Conservation (phyloP, 495 filamentous ascomycete genomes). For the Pyrenopolyporus hunteri region DNA sequence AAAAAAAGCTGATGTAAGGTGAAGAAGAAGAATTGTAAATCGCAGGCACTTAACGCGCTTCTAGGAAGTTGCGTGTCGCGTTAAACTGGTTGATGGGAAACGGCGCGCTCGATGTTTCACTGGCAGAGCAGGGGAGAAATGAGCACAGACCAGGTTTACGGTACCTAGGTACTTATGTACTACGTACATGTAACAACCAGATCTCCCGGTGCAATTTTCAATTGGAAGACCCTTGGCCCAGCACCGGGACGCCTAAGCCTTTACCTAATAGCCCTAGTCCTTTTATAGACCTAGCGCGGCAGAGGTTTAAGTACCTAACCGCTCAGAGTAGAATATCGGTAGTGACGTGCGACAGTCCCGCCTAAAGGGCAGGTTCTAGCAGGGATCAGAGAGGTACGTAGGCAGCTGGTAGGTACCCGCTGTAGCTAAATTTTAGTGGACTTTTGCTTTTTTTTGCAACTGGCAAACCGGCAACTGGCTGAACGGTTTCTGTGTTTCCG, state of each 20-base stretch:
- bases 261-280: not conserved
- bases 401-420: no score
- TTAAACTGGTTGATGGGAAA: conserved; percentile 8
- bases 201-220: conserved; percentile 12
- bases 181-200: not conserved
- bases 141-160: conserved; percentile 12
- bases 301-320: conserved; percentile 21
- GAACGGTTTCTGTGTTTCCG: no score
- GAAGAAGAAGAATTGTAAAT: not conserved
- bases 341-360: conserved; percentile 37
- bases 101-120: conserved; percentile 14
- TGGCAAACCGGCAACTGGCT: no score
- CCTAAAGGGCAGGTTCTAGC: conserved; percentile 27
- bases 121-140: not conserved
- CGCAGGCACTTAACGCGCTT: conserved; percentile 28
- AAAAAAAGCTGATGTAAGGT: no score
- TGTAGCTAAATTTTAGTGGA: conserved; percentile 22
- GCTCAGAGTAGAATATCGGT: conserved; percentile 33
- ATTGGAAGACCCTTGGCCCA: not conserved
- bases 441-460: no score
- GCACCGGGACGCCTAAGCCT: not conserved
- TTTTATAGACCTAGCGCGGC: conserved; percentile 4
- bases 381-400: no score
- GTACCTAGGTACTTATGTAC: not conserved
- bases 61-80: conserved; percentile 15